Conservation (phyloP, 345 rosid genomes). For the Tarenaya hassleriana region DNA sequence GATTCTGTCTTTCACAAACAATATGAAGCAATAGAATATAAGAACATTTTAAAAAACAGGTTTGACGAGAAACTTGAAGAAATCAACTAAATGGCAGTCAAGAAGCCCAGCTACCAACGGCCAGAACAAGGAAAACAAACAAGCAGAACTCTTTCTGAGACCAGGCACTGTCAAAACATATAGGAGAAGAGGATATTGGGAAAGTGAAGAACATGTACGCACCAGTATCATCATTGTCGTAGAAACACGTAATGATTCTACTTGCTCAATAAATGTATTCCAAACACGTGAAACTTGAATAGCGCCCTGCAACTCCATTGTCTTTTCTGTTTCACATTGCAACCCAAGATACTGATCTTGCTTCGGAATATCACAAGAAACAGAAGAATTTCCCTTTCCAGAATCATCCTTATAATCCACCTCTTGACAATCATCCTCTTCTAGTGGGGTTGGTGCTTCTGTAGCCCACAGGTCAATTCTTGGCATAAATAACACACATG, state of each 20-base stretch:
- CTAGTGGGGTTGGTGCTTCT: constrained; percentile 30
- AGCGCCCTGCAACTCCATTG: constrained; percentile 22
- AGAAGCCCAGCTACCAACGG: no score
- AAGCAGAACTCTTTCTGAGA: background rate
- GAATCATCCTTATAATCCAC: constrained; percentile 24
- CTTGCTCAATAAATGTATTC: constrained; percentile 85
- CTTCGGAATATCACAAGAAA: constrained; percentile 17
- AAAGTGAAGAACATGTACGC: constrained; percentile 14
- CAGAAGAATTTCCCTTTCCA: constrained; percentile 31
- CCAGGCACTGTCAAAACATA: constrained; percentile 2
- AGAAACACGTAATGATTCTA: constrained; percentile 65
- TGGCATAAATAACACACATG: constrained; percentile 77
- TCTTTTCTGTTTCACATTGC: constrained; percentile 28
- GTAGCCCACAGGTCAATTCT: constrained; percentile 95
- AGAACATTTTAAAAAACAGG: no score
- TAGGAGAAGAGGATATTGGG: constrained; percentile 11
- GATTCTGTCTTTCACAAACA: no score
- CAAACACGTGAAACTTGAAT: constrained; percentile 57
- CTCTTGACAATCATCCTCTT: constrained; percentile 9
- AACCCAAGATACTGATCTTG: constrained; percentile 22
- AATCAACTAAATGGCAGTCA: no score
- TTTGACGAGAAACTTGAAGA: no score
- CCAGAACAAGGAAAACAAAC: no score
- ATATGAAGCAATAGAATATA: no score
- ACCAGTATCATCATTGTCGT: constrained; percentile 87